Conservation (phyloP, 2,329 filamentous ascomycete species). For the Aureobasidium mangrovei region DNA sequence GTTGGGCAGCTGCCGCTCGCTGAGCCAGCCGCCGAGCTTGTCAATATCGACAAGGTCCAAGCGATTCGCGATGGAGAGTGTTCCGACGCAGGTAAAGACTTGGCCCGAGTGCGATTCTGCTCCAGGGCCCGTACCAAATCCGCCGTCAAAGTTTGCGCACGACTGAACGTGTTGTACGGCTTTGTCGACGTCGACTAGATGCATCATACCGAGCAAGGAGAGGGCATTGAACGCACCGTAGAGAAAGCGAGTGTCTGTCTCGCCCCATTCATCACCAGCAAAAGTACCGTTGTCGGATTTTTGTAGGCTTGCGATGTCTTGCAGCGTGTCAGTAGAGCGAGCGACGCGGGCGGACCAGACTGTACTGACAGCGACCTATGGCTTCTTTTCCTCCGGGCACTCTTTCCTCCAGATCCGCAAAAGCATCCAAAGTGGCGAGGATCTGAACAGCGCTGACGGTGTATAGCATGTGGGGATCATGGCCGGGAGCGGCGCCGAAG, state of each 20-base stretch:
- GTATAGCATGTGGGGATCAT: conserved; percentile 93
- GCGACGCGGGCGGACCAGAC: background rate
- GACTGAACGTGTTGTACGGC: conserved; percentile 70
- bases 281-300: conserved; percentile 77
- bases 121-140: conserved; percentile 80
- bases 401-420: conserved; percentile 69
- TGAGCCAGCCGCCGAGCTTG: conserved; percentile 79
- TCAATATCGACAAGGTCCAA: conserved; percentile 73
- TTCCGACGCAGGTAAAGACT: conserved; percentile 87
- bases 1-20: conserved; percentile 78
- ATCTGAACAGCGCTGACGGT: conserved; percentile 94
- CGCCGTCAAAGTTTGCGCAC: conserved; percentile 90
- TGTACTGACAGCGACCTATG: conserved; percentile 65
- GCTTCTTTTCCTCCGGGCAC: conserved; percentile 58
- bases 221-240: conserved; percentile 85
- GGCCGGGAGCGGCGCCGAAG: conserved; percentile 86
- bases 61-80: conserved; percentile 71
- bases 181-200: conserved; percentile 67
- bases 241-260: conserved; percentile 89
- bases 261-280: conserved; percentile 90
- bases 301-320: conserved; percentile 74
- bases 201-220: conserved; percentile 67
- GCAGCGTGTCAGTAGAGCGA: background rate
- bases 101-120: conserved; percentile 93
- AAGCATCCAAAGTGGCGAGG: conserved; percentile 73